Percentiles rank a stretch among this genome's conserved stretches.
Conservation (phyloP, 1,284 basidiomycete genomes). For the Ceratobasidium sp. region DNA sequence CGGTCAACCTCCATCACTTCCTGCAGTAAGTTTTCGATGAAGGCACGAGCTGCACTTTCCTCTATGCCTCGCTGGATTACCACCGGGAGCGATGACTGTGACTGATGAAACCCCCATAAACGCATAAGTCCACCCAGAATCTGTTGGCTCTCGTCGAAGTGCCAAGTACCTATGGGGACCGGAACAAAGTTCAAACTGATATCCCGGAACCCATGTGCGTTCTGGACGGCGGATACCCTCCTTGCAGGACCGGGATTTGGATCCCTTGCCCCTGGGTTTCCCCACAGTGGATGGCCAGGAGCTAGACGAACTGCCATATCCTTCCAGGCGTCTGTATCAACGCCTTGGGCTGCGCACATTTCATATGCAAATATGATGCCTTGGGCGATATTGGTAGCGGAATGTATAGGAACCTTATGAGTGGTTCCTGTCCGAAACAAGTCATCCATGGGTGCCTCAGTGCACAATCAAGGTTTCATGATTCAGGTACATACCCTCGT, state of each 20-base stretch:
- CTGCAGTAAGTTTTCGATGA: background rate
- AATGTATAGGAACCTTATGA: background rate
- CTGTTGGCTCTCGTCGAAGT: background rate
- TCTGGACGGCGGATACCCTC: background rate
- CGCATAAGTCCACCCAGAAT: background rate
- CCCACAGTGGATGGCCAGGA: slow-evolving; percentile 3
- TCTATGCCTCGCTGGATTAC: background rate
- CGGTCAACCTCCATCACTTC: background rate
- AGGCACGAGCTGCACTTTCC: background rate
- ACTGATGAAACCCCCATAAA: background rate
- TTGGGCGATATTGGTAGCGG: background rate
- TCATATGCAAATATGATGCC: background rate
- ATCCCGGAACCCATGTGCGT: background rate
- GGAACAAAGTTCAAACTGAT: background rate
- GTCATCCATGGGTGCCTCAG: too few species aligned
- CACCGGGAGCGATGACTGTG: background rate
- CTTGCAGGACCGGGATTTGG: background rate
- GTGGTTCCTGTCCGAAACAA: too few species aligned
- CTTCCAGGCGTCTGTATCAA: background rate
- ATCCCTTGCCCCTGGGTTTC: background rate
- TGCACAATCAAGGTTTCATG: background rate
- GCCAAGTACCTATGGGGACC: background rate
- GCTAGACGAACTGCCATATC: slow-evolving; percentile 4
- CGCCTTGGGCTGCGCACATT: background rate
- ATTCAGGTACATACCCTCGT: background rate